A percentile compares a stretch with the other conserved stretches of the same genome.
phyloP scores from a whole-genome alignment of 768 basidiomycete species.

The Coprinopsis cinerea region DNA sequence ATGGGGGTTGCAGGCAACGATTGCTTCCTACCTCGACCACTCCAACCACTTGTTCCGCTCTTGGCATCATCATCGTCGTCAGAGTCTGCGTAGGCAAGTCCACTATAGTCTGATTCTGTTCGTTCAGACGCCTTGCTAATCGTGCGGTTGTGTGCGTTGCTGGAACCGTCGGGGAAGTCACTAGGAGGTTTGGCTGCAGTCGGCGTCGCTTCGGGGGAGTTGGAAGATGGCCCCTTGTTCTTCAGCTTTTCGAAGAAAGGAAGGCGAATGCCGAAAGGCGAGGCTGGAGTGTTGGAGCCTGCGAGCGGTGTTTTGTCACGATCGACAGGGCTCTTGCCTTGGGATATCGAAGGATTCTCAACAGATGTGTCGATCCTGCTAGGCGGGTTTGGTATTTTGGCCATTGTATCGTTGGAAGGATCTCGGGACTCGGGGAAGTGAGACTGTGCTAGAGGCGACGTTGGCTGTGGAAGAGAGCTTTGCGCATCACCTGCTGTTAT shows the following conservation, averaged over 20 bases:
- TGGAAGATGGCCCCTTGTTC: conserved; percentile 26
- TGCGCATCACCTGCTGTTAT: conserved; percentile 29
- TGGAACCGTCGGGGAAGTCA: conserved; percentile 1
- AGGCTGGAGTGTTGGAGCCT: conserved; percentile 10
- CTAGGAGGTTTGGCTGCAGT: not conserved
- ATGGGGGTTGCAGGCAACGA: conserved; percentile 1
- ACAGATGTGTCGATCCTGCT: conserved; percentile 19
- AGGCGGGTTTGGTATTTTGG: conserved; percentile 17
- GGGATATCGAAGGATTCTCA: conserved; percentile 5
- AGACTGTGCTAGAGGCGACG: conserved; percentile 40
- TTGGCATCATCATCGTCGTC: conserved; percentile 33
- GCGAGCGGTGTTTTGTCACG: conserved; percentile 6
- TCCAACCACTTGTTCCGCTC: conserved; percentile 9
- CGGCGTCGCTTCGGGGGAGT: conserved; percentile 2
- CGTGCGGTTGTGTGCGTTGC: conserved; percentile 1
- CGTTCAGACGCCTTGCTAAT: conserved; percentile 13
- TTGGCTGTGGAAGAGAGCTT: conserved; percentile 44
- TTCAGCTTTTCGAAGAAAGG: conserved; percentile 58
- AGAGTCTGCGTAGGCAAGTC: conserved; percentile 47
- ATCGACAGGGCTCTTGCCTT: conserved; percentile 12
- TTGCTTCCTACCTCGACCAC: not conserved
- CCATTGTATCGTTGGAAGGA: conserved; percentile 16
- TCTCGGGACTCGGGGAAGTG: conserved; percentile 34
- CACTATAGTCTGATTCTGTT: conserved; percentile 39
- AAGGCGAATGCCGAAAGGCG: conserved; percentile 31